Evolutionary conservation across 2,329 filamentous ascomycete species (phyloP).

Genomic region (Fusarium xyrophilum): DNA sequence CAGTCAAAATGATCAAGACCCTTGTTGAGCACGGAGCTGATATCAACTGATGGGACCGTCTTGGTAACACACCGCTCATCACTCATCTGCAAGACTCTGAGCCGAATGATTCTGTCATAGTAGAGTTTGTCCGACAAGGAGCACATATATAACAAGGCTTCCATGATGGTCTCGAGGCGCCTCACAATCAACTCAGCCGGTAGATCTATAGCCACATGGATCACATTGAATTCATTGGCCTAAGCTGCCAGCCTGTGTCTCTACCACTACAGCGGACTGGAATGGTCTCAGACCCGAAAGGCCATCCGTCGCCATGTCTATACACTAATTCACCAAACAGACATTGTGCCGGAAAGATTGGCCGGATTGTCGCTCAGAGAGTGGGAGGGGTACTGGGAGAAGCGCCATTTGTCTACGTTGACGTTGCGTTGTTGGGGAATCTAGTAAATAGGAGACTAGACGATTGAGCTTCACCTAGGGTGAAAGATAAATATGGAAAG

Average conservation of each 20-base stretch:
- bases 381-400: background rate
- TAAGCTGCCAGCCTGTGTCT: background rate
- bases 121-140: background rate
- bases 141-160: background rate
- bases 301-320: background rate
- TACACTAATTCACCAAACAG: background rate
- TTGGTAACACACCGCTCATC: background rate
- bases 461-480: no score
- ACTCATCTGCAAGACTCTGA: background rate
- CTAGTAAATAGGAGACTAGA: background rate
- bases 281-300: no score
- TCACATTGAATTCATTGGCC: background rate
- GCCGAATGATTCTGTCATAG: background rate
- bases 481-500: background rate
- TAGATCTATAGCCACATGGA: background rate
- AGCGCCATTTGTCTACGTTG: background rate
- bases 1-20: background rate
- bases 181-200: no score
- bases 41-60: background rate
- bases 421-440: background rate
- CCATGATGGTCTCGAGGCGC: background rate
- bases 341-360: background rate
- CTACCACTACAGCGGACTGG: background rate
- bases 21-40: background rate
- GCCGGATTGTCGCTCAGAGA: rapidly evolving